A percentile compares a stretch with the other conserved stretches of the same genome.
phyloP scores from a whole-genome alignment of 257 asterid species.

The Craterostigma plantagineum region DNA sequence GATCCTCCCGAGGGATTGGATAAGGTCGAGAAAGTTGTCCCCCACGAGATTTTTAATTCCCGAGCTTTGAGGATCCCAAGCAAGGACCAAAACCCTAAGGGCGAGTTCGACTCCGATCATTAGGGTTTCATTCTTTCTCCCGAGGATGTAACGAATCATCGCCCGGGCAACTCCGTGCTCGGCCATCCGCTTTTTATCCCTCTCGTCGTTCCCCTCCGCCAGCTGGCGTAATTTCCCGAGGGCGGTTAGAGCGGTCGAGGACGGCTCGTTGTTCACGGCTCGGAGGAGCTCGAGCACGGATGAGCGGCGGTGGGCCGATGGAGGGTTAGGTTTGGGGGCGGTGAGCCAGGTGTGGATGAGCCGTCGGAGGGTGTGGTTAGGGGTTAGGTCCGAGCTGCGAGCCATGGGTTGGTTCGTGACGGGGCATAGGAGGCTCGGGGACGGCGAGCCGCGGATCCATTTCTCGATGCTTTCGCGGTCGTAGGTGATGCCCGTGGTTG shows the following conservation, averaged over 20 bases:
- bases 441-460: constrained; percentile 31
- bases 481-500: constrained; percentile 78
- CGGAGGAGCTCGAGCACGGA: constrained; percentile 31
- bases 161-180: constrained; percentile 43
- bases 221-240: constrained; percentile 33
- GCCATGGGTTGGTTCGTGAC: constrained; percentile 54
- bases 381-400: constrained; percentile 40
- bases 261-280: constrained; percentile 10
- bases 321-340: constrained; percentile 21
- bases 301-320: constrained; percentile 29
- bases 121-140: neutral
- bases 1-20: constrained; percentile 30
- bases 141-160: constrained; percentile 21
- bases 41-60: constrained; percentile 24
- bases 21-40: constrained; percentile 18
- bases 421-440: constrained; percentile 29
- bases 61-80: constrained; percentile 27
- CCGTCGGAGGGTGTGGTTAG: constrained; percentile 75
- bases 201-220: constrained; percentile 26
- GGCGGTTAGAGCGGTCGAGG: constrained; percentile 6
- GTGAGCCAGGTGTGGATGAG: constrained; percentile 74
- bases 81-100: constrained; percentile 24
- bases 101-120: constrained; percentile 31
- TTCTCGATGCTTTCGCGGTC: constrained; percentile 67
- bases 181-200: constrained; percentile 31